Conservation (phyloP, 768 basidiomycete genomes). For the Trametes meyenii region DNA sequence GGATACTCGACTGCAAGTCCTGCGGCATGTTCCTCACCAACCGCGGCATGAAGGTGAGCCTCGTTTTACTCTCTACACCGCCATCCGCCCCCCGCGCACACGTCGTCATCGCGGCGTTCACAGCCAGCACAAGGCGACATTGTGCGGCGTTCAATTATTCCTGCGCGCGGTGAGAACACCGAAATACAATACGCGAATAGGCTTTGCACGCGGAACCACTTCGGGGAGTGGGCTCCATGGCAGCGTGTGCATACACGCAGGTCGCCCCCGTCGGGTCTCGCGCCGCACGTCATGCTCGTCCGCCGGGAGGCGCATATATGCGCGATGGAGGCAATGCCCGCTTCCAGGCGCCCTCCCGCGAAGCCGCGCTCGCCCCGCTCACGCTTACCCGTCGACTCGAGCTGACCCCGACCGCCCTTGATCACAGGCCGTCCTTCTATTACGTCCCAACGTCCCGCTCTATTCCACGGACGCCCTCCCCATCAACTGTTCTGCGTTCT, state of each 20-base stretch:
- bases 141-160: neutral
- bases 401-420: slow-evolving; percentile 14
- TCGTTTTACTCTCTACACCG: neutral
- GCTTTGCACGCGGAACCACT: too few relatives aligned
- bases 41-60: slow-evolving; percentile 78
- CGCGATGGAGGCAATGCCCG: neutral
- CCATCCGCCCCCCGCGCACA: too few relatives aligned
- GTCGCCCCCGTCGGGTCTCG: neutral
- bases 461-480: slow-evolving; percentile 85
- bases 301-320: neutral
- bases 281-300: neutral
- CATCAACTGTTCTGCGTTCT: slow-evolving; percentile 71
- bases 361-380: neutral
- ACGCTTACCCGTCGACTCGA: slow-evolving; percentile 4
- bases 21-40: slow-evolving; percentile 80
- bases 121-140: neutral
- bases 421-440: slow-evolving; percentile 75
- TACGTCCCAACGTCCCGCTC: slow-evolving; percentile 78
- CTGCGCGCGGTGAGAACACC: neutral
- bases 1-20: slow-evolving; percentile 76
- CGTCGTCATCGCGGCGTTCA: neutral
- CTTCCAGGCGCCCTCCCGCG: slow-evolving; percentile 4
- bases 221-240: too few relatives aligned
- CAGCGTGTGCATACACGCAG: too few relatives aligned
- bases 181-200: neutral